phyloP scores from a whole-genome alignment of 176 grass and related monocot species.

The Poa pratensis region DNA sequence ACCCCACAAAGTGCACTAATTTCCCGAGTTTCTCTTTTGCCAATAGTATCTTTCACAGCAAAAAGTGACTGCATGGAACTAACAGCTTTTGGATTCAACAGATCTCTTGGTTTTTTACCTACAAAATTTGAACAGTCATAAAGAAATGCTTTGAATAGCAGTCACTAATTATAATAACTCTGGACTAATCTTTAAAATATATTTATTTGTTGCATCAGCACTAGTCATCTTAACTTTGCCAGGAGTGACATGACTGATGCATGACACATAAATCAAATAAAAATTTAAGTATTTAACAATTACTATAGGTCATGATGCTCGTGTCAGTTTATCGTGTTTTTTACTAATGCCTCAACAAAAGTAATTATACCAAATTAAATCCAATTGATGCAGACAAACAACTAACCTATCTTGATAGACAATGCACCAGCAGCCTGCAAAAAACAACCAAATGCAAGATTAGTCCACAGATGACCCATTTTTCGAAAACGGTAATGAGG shows the following conservation, averaged over 20 bases:
- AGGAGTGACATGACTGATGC: not conserved
- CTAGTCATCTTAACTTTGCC: not conserved
- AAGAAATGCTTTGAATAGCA: slow-evolving; percentile 35
- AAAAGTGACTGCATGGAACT: slow-evolving; percentile 96
- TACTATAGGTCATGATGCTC: not conserved
- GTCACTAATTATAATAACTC: slow-evolving; percentile 11
- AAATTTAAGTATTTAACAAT: not conserved
- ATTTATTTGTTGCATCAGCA: not conserved
- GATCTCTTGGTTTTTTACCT: slow-evolving; percentile 95
- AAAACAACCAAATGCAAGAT: slow-evolving; percentile 53
- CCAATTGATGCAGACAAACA: slow-evolving; percentile 28
- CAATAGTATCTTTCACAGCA: slow-evolving; percentile 91
- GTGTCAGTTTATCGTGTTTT: slow-evolving; percentile 17
- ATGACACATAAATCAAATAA: not conserved
- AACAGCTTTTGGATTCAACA: slow-evolving; percentile 90
- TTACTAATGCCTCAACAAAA: slow-evolving; percentile 18
- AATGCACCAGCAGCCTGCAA: slow-evolving; percentile 97
- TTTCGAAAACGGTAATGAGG: not conserved
- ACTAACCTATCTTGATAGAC: slow-evolving; percentile 93
- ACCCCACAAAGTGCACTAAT: slow-evolving; percentile 81
- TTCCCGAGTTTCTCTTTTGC: slow-evolving; percentile 90
- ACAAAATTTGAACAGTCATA: slow-evolving; percentile 36
- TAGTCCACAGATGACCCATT: slow-evolving; percentile 31
- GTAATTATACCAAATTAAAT: not conserved
- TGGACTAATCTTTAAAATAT: not conserved